A percentile compares a stretch with the other conserved stretches of the same genome.
phyloP scores from a whole-genome alignment of 257 asterid species.

The Capsicum pubescens region DNA sequence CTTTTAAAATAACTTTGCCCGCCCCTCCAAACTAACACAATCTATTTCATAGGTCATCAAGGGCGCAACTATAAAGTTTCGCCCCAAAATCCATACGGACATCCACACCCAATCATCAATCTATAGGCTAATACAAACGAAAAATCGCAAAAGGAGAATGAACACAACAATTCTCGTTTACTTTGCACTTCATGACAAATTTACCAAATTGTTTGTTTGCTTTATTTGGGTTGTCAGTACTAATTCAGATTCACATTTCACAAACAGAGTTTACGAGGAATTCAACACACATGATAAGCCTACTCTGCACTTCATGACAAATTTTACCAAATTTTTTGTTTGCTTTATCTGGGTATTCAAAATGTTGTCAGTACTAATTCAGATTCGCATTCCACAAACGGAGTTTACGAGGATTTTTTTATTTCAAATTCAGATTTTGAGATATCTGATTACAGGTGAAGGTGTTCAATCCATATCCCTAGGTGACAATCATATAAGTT shows the following conservation, averaged over 20 bases:
- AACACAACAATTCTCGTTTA: too few species aligned
- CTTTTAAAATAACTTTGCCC: too few species aligned
- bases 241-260: not conserved
- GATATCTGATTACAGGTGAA: not conserved
- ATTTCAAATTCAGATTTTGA: not conserved
- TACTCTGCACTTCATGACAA: not conserved
- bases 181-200: not conserved
- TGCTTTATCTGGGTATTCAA: not conserved
- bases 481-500: not conserved
- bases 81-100: too few species aligned
- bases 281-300: too few species aligned
- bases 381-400: rapidly evolving
- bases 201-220: not conserved
- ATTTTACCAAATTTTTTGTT: not conserved
- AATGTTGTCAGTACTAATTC: not conserved
- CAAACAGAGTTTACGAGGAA: not conserved
- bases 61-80: too few species aligned
- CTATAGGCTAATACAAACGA: too few species aligned
- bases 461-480: not conserved
- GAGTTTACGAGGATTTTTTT: not conserved
- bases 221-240: not conserved
- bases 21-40: too few species aligned
- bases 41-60: too few species aligned
- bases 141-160: too few species aligned
- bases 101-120: too few species aligned